Evolutionary conservation across 2,329 filamentous ascomycete genomes (phyloP).

Genomic region (Pseudogymnoascus sp.): DNA sequence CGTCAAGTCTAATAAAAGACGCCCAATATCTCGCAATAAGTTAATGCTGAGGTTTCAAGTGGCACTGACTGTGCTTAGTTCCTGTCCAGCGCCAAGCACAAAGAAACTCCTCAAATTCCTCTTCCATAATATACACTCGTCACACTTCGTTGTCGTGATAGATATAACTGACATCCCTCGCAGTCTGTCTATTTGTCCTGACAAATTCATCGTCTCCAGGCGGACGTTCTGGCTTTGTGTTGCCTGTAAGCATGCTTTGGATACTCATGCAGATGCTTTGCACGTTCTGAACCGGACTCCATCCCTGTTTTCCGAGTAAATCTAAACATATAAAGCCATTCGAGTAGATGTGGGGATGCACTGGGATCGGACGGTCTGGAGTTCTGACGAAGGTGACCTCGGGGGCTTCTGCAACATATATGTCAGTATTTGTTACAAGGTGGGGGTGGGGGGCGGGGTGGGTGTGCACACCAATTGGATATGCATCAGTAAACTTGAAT

Average conservation of each 20-base stretch:
- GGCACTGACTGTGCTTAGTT: neutral
- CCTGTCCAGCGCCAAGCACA: neutral
- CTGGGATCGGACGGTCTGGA: slow-evolving; percentile 63
- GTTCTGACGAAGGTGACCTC: slow-evolving; percentile 81
- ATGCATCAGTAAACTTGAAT: slow-evolving; percentile 74
- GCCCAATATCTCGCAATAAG: neutral
- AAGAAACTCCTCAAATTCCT: neutral
- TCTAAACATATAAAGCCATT: slow-evolving; percentile 99
- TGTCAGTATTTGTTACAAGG: neutral
- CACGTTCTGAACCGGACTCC: slow-evolving; percentile 94
- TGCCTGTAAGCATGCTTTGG: slow-evolving; percentile 96
- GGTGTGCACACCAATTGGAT: slow-evolving; percentile 69
- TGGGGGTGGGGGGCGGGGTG: neutral
- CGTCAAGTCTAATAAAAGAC: slow-evolving; percentile 3
- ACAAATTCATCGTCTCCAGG: slow-evolving; percentile 89
- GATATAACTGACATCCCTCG: slow-evolving; percentile 83
- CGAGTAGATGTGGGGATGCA: slow-evolving; percentile 96
- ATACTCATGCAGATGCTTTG: slow-evolving; percentile 96
- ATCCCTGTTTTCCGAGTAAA: slow-evolving; percentile 76
- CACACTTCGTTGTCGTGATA: slow-evolving; percentile 61
- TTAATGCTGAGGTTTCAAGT: neutral
- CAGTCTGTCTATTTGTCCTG: slow-evolving; percentile 64
- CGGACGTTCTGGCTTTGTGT: slow-evolving; percentile 82
- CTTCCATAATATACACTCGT: neutral
- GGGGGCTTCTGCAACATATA: slow-evolving; percentile 60